These are phyloP conservation scores for Ophiostoma sp. DNA, from an alignment of 2,329 filamentous ascomycete species.

Conservation along the genomic window DNA sequence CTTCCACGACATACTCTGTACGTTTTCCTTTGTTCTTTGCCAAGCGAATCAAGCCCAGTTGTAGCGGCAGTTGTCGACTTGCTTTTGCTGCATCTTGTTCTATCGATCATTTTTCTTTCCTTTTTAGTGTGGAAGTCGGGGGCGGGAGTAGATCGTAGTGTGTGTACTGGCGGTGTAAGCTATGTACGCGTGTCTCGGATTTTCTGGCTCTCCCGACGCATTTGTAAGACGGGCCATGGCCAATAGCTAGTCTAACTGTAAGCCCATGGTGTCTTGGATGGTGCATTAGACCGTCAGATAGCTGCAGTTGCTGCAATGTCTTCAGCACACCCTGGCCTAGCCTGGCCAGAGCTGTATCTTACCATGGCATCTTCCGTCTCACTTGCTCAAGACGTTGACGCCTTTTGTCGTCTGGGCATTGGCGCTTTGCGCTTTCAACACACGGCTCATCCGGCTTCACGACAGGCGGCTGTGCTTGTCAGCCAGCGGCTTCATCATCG, in stretches of 20 bases:
- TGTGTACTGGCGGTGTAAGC: slow-evolving; percentile 4
- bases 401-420: neutral
- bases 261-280: neutral
- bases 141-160: neutral
- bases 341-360: neutral
- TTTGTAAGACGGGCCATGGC: neutral
- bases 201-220: neutral
- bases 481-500: neutral
- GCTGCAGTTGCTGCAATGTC: neutral
- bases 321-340: neutral
- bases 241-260: neutral
- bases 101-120: neutral
- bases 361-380: neutral
- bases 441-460: neutral
- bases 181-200: slow-evolving; percentile 12
- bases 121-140: neutral
- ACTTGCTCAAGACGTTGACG: neutral
- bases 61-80: neutral
- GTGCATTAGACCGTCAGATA: neutral
- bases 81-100: neutral
- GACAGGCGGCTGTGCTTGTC: neutral
- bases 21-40: neutral
- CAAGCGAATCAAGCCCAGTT: neutral
- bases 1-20: neutral
- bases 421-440: neutral